Evolutionary conservation across 129 eudicot species (phyloP), one percentile per base, ranked within the genome.

Genomic region (Helichrysum umbraculigerum): DNA sequence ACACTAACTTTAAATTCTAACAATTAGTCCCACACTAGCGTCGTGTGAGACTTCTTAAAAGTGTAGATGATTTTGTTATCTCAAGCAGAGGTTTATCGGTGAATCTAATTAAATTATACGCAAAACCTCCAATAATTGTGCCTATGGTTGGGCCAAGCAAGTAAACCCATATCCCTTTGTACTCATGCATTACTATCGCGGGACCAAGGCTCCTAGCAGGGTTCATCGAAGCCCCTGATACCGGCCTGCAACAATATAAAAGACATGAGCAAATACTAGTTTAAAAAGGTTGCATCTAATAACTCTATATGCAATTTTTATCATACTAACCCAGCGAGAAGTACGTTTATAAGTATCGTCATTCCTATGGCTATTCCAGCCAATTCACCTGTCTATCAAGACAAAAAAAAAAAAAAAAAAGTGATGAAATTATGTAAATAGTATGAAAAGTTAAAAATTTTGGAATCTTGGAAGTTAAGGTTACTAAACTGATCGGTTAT

Each of bases 121-220:
- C 76, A 58, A 84, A 86, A 3, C 78, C 96, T 22, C 96, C 91
- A 3, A 56, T 21, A n/a, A 87, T 82, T 0, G 89, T 73, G 28
- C 96, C 96, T 7, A 82, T 11, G 33, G 75, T 1, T 5, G 93
- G 96, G 29, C 89, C 96, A 29, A 87, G n/a, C 20, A 85, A 71
- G 75, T 90, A 90, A 1, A 86, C 73, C 91, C 91, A 90, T 29
- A 90, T 42, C 6, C 85, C 86, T 32, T 75, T 84, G 71, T 68
- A 87, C 34, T 79, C 19, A 33, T 80, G 72, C 86, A 85, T 83
- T 8, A 86, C 75, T 21, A 90, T 34, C 8, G 91, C 96, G 5
- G 92, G 92, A 19, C 92, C 96, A 21, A 90, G 73, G 74, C 87
- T 90, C 76, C 96, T 83, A 5, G 92, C 90, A 1, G 92, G 96